Base-by-base conservation (phyloP, 257 asterid species). In the Lavandula angustifolia region DNA sequence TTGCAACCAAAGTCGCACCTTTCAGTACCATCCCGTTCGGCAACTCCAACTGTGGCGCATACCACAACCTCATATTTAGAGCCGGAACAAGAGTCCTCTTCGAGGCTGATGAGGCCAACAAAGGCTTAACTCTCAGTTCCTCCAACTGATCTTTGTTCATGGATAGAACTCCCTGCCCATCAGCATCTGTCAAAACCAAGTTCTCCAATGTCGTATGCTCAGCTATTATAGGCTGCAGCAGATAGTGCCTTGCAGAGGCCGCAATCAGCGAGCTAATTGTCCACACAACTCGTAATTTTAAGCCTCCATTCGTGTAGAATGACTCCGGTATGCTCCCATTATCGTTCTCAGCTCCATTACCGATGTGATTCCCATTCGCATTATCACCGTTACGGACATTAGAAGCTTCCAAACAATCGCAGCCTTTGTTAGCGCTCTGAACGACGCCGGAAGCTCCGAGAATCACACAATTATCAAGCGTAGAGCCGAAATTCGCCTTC, bases 1-100 rank as follows among this genome's bases (percentile, higher is more conserved):
- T 87, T 3, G 92, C 97, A 68, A 90, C 97, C 80, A 90, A 64
- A 5, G 92, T 90, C 18, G 97, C 97, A 66, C 97, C 97, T 74
- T 80, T 87, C 37, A 90, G 62, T 48, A 90, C 92, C 62, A 87
- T 76, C 54, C 97, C 97, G 62, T 90, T 89, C 0, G 88, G 92
- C 78, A 90, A 80, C 72, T 85, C 95, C 81, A 90, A 62, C 27
- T 85, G 88, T 0, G 95, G 90, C 0, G 97, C 87, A 58, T 83
- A 84, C 97, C 97, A 90, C 54, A 90, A 60, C 73, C 92, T 75
- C 94, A 87, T 85, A 69, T 83, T 90, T 73, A 90, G 60, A 29
- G 95, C 95, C 1, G 97, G 97, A 22, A 22, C 27, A 22, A 22
- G 27, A 22, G 27, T 22, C 27, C 27, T 22, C 27, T 22, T 22